Evolutionary conservation across 2,329 filamentous ascomycete genomes (phyloP).

Genomic region (Lasiodiplodia sp.): DNA sequence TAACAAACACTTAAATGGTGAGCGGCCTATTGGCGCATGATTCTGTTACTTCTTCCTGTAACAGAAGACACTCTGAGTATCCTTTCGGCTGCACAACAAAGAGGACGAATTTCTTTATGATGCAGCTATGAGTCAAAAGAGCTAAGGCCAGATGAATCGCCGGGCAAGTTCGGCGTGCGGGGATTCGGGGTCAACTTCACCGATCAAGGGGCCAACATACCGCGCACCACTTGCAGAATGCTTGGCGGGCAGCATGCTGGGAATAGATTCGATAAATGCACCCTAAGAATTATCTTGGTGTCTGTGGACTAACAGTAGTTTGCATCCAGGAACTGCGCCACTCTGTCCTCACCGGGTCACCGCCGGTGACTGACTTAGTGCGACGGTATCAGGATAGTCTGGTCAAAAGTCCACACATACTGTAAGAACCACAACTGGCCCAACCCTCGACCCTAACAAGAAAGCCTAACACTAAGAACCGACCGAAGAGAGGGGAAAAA

Average conservation of each 20-base stretch:
- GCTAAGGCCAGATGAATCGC: conserved; percentile 55
- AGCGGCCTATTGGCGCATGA: conserved; percentile 39
- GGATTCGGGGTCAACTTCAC: background rate
- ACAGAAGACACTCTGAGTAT: background rate
- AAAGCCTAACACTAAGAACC: background rate
- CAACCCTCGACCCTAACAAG: no score
- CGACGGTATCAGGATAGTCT: background rate
- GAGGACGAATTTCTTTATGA: background rate
- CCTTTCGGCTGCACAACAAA: background rate
- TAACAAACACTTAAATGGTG: conserved; percentile 48
- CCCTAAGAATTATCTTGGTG: background rate
- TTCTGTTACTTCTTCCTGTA: background rate
- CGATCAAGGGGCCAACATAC: background rate
- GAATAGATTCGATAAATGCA: background rate
- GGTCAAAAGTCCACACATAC: background rate
- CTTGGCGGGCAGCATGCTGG: no score
- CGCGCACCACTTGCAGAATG: no score
- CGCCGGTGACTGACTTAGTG: background rate
- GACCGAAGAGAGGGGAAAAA: background rate
- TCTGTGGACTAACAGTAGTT: background rate
- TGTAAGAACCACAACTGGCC: background rate
- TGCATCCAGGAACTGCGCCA: background rate
- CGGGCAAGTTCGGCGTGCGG: conserved; percentile 1
- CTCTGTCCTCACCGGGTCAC: background rate
- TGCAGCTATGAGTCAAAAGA: conserved; percentile 39